Evolutionary conservation across 1,139 yeast species (phyloP), one percentile per base, ranked within the genome.

Genomic region (Protomyces macrosporus): DNA sequence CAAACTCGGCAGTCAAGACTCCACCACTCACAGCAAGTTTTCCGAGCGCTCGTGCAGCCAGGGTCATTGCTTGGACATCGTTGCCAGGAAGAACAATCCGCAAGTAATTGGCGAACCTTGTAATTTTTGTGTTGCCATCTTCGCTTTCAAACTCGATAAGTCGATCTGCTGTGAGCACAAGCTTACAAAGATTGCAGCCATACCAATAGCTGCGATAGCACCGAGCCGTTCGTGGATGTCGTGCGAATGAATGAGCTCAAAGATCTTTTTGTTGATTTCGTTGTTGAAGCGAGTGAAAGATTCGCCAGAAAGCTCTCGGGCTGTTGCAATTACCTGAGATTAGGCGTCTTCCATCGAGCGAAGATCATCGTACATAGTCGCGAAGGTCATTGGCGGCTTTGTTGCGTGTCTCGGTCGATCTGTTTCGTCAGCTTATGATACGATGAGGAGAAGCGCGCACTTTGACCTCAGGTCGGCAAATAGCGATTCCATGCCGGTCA

Each of bases 21-120:
- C 96, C 95, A 34, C 96, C 96, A 0, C 96, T 91, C 1, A 87
- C 84, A 0, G 98, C 96, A 68, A 93, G 78, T 70, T 87, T 87
- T 6, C 98, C 98, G 69, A 93, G 78, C 0, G 97, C 88, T 62
- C 81, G 82, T 0, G 96, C 90, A 2, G 98, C 97, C 40, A 87
- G 82, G 68, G 84, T 83, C 91, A 91, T 88, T 50, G 90, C 93
- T 40, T 84, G 88, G 42, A 85, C 79, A 71, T 93, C 97, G 69
- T 83, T 87, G 0, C 95, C 87, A 3, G 95, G 86, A 33, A 93
- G 85, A 62, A 90, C 82, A 35, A 87, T 84, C 54, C 96, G 82
- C 68, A 93, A 77, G 72, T 93, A 93, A 70, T 90, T 91, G 32
- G 96, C 95, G 72, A 89, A 85, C 68, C 98, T 79, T 4, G 97